phyloP scores from a whole-genome alignment of 1,284 basidiomycete species.

The Coniferiporia weirii region DNA sequence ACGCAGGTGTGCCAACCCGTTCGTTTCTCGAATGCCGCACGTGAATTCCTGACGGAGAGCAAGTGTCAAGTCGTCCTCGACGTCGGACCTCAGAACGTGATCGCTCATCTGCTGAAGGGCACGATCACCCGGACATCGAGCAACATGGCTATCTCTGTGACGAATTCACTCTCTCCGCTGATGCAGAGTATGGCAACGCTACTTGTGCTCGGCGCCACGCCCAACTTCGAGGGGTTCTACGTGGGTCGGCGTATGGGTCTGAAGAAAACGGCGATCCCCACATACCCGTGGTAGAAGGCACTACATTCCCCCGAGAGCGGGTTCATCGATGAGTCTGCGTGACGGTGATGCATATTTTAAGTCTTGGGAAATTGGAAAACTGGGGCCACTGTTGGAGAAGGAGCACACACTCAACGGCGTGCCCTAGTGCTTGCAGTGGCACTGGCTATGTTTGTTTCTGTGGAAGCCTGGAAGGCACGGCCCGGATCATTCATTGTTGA shows the following conservation, averaged over 20 bases:
- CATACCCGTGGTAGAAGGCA: conserved; percentile 34
- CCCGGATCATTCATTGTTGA: not conserved
- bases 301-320: conserved; percentile 26
- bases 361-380: conserved; percentile 13
- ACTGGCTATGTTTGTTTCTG: conserved; percentile 29
- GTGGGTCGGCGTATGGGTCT: conserved; percentile 23
- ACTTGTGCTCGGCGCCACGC: conserved; percentile 27
- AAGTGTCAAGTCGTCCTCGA: conserved; percentile 27
- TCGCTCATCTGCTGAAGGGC: conserved; percentile 28
- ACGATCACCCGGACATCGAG: conserved; percentile 20
- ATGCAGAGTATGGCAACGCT: conserved; percentile 27
- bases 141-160: conserved; percentile 26
- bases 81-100: conserved; percentile 33
- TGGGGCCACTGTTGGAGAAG: conserved; percentile 17
- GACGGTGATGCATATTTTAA: not conserved
- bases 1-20: conserved; percentile 32
- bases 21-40: conserved; percentile 27
- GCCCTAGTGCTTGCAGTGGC: conserved; percentile 31
- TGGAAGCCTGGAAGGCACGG: conserved; percentile 9
- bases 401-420: conserved; percentile 31
- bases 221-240: conserved; percentile 27
- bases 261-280: conserved; percentile 30
- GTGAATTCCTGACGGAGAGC: conserved; percentile 22
- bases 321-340: not conserved
- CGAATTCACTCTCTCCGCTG: conserved; percentile 29